Evolutionary conservation across 768 basidiomycete genomes (phyloP), one percentile per base, ranked within the genome.

Genomic region (Porphyrellus cyaneotinctus): DNA sequence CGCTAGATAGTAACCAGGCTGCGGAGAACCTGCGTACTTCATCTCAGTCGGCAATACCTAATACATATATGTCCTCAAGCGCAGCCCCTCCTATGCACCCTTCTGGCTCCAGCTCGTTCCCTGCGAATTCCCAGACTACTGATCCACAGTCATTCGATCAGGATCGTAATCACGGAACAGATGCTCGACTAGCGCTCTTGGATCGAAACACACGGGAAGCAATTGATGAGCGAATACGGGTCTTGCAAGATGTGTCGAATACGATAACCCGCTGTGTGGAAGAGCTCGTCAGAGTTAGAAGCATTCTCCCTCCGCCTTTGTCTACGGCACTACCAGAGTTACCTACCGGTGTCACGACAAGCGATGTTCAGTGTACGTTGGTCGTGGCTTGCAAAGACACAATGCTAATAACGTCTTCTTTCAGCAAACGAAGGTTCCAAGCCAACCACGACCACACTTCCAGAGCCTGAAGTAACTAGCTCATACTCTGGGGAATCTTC

Each of bases 171-270:
- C 58, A 41, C 36, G 23, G 57, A 13, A 55, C 62, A 6, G 81
- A 83, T 15, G 79, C 80, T 36, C 87, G 91, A 60, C 73, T 93
- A 13, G 72, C 77, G 17, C 69, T 75, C 18, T 71, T 92, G 69
- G 88, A 92, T 57, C 71, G 61, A 24, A 64, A 85, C 35, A 91
- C 89, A 24, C 75, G 88, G 49, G 87, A 89, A 58, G 87, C 87
- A 7, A 87, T 97, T 44, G 90, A 94, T 58, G 91, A 93, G 61
- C 80, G 91, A 49, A 69, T 97, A 55, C 77, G 83, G 38, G 78
- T 91, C 35, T 71, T 97, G 33, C 85, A 92, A 69, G 79, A 83
- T 17, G 86, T 95, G 35, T 89, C 91, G 35, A 75, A 75, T 33
- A 79, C 84, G 4, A 74, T 93, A n/a, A 82, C 81, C 64, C 76